Conservation (phyloP, 768 basidiomycete species). For the Gautieria morchelliformis region DNA sequence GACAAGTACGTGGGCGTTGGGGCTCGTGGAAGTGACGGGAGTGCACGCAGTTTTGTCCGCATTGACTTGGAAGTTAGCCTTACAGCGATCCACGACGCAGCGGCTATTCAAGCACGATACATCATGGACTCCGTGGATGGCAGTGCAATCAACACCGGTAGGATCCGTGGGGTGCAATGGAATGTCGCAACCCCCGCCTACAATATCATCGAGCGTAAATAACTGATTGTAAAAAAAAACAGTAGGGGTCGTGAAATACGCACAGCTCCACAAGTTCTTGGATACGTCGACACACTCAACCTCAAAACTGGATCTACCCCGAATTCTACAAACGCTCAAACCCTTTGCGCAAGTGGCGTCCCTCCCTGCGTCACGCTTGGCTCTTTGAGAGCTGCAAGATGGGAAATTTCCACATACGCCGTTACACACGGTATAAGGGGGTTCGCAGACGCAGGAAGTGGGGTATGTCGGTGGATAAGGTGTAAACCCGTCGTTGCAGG, state of each 20-base stretch:
- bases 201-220: no score
- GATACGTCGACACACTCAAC: slow-evolving; percentile 43
- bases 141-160: slow-evolving; percentile 41
- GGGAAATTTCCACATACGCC: slow-evolving; percentile 28
- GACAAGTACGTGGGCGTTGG: not conserved
- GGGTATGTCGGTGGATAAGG: slow-evolving; percentile 22
- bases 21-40: not conserved
- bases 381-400: slow-evolving; percentile 20
- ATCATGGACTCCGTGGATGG: slow-evolving; percentile 36
- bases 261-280: slow-evolving; percentile 44
- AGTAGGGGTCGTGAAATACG: slow-evolving; percentile 14
- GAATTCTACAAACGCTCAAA: slow-evolving; percentile 34
- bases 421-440: slow-evolving; percentile 37
- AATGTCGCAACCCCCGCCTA: slow-evolving; percentile 41
- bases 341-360: slow-evolving; percentile 28
- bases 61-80: slow-evolving; percentile 24
- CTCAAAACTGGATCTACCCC: slow-evolving; percentile 25
- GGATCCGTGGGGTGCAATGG: slow-evolving; percentile 19
- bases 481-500: slow-evolving; percentile 35
- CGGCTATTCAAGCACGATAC: slow-evolving; percentile 36
- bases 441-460: slow-evolving; percentile 32
- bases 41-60: slow-evolving; percentile 1
- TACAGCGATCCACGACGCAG: slow-evolving; percentile 38
- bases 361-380: slow-evolving; percentile 13
- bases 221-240: no score